Conservation (phyloP, 129 eudicot species). For the Solidago caesia region DNA sequence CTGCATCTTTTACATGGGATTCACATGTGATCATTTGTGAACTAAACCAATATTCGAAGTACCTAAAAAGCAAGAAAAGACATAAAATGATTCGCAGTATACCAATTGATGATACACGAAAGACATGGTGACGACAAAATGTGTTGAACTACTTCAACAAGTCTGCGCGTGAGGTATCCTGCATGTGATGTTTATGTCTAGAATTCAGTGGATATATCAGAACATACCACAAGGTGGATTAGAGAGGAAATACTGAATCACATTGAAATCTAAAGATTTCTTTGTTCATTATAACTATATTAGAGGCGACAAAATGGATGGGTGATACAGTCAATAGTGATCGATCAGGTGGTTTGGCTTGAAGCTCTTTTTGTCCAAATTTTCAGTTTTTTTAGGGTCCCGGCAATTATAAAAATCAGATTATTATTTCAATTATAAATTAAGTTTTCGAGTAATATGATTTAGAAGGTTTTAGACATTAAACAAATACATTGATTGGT, state of each 20-base stretch:
- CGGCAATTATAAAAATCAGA: not conserved
- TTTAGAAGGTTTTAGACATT: not conserved
- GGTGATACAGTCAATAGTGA: not conserved
- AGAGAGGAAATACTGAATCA: not conserved
- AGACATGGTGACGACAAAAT: too few species aligned
- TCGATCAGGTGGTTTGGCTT: not conserved
- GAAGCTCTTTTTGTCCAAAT: not conserved
- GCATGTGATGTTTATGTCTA: too few species aligned
- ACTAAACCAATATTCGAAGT: not conserved
- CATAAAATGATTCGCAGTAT: not conserved
- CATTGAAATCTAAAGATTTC: not conserved
- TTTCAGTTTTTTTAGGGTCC: too few species aligned
- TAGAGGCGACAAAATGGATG: not conserved
- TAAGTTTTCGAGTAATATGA: not conserved
- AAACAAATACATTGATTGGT: too few species aligned
- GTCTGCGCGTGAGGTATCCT: too few species aligned
- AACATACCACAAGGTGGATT: not conserved
- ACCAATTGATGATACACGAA: slow-evolving; percentile 1
- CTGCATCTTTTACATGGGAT: slow-evolving; percentile 70
- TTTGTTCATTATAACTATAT: not conserved
- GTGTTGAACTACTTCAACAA: too few species aligned
- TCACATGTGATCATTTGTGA: slow-evolving; percentile 8
- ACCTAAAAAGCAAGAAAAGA: slow-evolving; percentile 1
- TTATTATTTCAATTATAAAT: not conserved
- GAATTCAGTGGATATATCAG: too few species aligned